Evolutionary conservation across 2,329 filamentous ascomycete species (phyloP).

Genomic region (Alternaria consortialis): DNA sequence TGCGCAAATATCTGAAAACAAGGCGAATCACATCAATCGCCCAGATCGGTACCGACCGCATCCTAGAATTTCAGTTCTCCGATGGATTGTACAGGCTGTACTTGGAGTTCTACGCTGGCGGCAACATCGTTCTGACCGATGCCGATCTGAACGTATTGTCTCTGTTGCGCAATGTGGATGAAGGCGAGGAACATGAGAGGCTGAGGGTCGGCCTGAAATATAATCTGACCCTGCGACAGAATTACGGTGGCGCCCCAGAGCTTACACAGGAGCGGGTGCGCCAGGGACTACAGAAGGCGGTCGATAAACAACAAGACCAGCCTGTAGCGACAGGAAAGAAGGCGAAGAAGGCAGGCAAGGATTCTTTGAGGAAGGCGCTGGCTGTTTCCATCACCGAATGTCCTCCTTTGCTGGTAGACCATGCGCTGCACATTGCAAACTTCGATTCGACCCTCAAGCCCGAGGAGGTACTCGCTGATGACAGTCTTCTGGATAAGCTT

Average conservation of each 20-base stretch:
- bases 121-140: conserved; percentile 94
- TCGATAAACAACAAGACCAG: conserved; percentile 65
- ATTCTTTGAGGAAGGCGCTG: conserved; percentile 80
- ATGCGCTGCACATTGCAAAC: conserved; percentile 74
- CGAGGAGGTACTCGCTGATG: conserved; percentile 73
- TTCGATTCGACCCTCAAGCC: conserved; percentile 76
- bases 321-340: conserved; percentile 67
- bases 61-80: conserved; percentile 91
- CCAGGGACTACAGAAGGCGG: conserved; percentile 72
- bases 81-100: conserved; percentile 89
- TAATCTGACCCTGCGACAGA: conserved; percentile 82
- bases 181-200: conserved; percentile 84
- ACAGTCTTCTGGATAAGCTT: conserved; percentile 70
- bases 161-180: conserved; percentile 79
- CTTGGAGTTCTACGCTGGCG: conserved; percentile 94
- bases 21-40: conserved; percentile 79
- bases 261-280: conserved; percentile 78
- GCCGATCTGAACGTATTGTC: conserved; percentile 82
- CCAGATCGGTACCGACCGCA: conserved; percentile 91
- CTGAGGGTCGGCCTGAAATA: conserved; percentile 81
- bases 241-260: conserved; percentile 77
- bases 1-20: conserved; percentile 90
- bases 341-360: conserved; percentile 75
- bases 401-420: conserved; percentile 86
- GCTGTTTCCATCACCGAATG: conserved; percentile 87